Conservation (phyloP, 495 filamentous ascomycete species). For the Bryoglossum gracile region DNA sequence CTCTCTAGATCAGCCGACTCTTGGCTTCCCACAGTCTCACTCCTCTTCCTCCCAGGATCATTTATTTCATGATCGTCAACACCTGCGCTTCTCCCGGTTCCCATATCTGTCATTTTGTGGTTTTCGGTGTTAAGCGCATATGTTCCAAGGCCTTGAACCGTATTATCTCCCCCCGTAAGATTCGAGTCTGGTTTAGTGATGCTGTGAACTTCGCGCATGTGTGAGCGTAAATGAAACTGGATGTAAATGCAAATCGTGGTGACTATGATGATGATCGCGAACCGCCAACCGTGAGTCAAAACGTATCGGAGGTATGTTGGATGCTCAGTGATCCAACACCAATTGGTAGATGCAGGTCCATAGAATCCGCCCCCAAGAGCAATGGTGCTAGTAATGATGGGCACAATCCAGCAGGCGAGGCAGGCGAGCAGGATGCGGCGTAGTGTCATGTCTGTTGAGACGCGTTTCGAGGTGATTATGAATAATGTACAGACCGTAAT, state of each 20-base stretch:
- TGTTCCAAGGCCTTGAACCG: too few species aligned
- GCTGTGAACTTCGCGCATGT: conserved; percentile 1
- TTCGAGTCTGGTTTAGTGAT: conserved; percentile 13
- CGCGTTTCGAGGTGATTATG: conserved; percentile 4
- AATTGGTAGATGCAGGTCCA: conserved; percentile 5
- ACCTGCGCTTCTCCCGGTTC: neutral
- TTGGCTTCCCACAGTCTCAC: too few species aligned
- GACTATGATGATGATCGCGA: conserved; percentile 1
- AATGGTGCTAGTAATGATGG: conserved; percentile 2
- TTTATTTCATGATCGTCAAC: too few species aligned
- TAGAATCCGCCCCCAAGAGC: conserved; percentile 1
- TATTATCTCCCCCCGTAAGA: neutral
- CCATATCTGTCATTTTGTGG: neutral
- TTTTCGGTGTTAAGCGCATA: neutral
- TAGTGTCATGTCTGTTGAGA: neutral
- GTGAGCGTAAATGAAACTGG: conserved; percentile 1
- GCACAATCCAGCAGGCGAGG: conserved; percentile 2
- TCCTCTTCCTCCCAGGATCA: too few species aligned
- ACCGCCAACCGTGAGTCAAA: conserved; percentile 5
- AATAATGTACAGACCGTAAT: conserved; percentile 4
- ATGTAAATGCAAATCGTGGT: conserved; percentile 6
- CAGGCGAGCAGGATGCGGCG: neutral
- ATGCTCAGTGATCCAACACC: conserved; percentile 1
- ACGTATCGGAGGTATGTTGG: neutral
- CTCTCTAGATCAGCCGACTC: too few species aligned